Base-by-base conservation (phyloP, 1,139 yeast genomes). In the Pneumocystis sp. region DNA sequence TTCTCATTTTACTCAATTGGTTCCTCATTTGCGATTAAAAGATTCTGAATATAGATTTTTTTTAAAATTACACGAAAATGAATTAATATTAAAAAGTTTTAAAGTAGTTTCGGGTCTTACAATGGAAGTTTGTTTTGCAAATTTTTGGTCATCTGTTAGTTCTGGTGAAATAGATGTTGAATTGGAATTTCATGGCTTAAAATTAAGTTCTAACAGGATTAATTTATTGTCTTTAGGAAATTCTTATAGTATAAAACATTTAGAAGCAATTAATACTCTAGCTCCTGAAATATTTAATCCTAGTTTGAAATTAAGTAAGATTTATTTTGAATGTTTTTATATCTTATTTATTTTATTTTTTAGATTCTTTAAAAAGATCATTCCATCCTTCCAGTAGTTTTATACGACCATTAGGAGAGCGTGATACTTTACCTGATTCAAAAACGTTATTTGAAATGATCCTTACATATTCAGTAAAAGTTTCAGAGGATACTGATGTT, bases 91-190 rank as follows among this genome's bases (percentile, higher is more conserved):
- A 39, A 67, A 66, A 61, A 44, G 57, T 10, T 25, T 67, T 45
- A 57, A 50, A 35, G 60, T 67, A 15, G 61, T 66, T 35, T 61
- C 62, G 21, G 64, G 66, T 1, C 8, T 40, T 42, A 64, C 68
- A 15, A 63, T 61, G 19, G 68, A 67, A 39, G 59, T 66, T 35
- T 67, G 68, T 44, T 61, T 67, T 59, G 67, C 68, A 19, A 67
- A 67, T 44, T 66, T 65, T 56, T 67, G 68, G 68, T 63, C 60
- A 45, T 60, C 65, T 19, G 39, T 57, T 35, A 59, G 66, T 10
- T 63, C 62, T 56, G 66, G 64, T 44, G 61, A 64, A 29, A 61
- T 65, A 35, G 63, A 61, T 15, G 59, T 67, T 45, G 63, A 62
- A 19, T 39, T 67, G 25, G 65, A 66, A 15, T 67, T 67, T 50